Conservation (phyloP, 2,329 filamentous ascomycete species). For the Coleophoma cylindrospora region DNA sequence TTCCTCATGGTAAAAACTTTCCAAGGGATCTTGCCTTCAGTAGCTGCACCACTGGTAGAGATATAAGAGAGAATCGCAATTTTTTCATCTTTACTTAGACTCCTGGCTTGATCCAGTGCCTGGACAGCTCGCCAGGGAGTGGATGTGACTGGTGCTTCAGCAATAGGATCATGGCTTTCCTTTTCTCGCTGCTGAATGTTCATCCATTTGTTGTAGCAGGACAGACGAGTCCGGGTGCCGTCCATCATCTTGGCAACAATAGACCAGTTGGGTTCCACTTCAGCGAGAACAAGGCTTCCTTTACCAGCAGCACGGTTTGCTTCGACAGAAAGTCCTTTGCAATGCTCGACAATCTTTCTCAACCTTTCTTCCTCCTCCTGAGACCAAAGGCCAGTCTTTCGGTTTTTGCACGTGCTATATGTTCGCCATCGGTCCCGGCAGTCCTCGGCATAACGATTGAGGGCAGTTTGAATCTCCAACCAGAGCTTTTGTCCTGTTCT, state of each 20-base stretch:
- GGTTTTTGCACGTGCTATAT: constrained; percentile 52
- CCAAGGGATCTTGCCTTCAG: constrained; percentile 47
- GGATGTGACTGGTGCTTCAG: constrained; percentile 18
- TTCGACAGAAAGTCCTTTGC: too few relatives aligned
- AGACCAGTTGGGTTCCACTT: constrained; percentile 54
- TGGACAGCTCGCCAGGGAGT: constrained; percentile 37
- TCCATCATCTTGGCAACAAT: constrained; percentile 58
- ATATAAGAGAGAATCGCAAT: constrained; percentile 39
- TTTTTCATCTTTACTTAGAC: constrained; percentile 40
- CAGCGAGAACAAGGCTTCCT: constrained; percentile 33
- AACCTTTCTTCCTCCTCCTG: constrained; percentile 64
- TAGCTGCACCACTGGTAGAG: constrained; percentile 31
- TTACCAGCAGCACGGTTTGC: constrained; percentile 13
- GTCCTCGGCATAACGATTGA: constrained; percentile 62
- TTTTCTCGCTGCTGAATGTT: constrained; percentile 31
- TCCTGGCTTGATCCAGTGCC: constrained; percentile 35
- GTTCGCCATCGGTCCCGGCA: constrained; percentile 68
- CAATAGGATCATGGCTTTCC: constrained; percentile 11
- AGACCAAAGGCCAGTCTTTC: constrained; percentile 34
- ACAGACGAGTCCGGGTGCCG: constrained; percentile 56
- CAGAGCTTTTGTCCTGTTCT: constrained; percentile 43
- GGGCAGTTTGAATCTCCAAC: constrained; percentile 53
- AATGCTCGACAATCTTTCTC: constrained; percentile 40
- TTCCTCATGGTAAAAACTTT: constrained; percentile 34
- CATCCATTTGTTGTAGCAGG: constrained; percentile 66